A percentile compares a stretch with the other conserved stretches of the same genome.
Evolutionary conservation across 2,329 filamentous ascomycete species (phyloP).

Genomic region (Escovopsis sp.): DNA sequence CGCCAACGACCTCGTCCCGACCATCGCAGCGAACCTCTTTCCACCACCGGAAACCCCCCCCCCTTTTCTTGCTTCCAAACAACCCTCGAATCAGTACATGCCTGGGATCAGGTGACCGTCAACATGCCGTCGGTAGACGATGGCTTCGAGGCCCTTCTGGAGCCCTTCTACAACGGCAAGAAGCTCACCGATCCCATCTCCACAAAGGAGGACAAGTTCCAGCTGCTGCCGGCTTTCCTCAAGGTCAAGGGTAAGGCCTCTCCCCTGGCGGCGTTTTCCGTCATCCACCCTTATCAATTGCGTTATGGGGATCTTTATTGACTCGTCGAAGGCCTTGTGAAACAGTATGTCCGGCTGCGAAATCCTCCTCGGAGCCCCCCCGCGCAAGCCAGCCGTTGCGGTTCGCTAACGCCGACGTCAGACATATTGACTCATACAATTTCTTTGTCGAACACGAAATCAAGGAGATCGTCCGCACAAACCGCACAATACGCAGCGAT

Average conservation of each 20-base stretch:
- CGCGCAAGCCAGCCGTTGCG: not conserved
- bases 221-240: slow-evolving; percentile 88
- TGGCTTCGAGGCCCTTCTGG: slow-evolving; percentile 50
- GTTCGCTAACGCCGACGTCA: slow-evolving; percentile 12
- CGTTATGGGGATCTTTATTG: slow-evolving; percentile 1
- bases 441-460: slow-evolving; percentile 95
- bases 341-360: slow-evolving; percentile 44
- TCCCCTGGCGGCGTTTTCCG: too few relatives aligned
- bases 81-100: slow-evolving; percentile 11
- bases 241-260: slow-evolving; percentile 66
- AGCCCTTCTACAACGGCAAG: slow-evolving; percentile 56
- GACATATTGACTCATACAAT: slow-evolving; percentile 95
- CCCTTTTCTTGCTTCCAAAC: too few relatives aligned
- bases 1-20: too few relatives aligned
- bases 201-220: slow-evolving; percentile 79
- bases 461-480: slow-evolving; percentile 90
- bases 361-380: not conserved
- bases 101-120: slow-evolving; percentile 16
- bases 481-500: slow-evolving; percentile 78
- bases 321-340: slow-evolving; percentile 50
- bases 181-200: slow-evolving; percentile 51
- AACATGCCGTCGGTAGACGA: slow-evolving; percentile 43
- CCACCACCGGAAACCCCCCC: not conserved
- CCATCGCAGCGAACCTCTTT: slow-evolving; percentile 2
- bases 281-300: too few relatives aligned